Conservation (phyloP, 1,284 basidiomycete genomes). For the Microstroma glucosiphilum region DNA sequence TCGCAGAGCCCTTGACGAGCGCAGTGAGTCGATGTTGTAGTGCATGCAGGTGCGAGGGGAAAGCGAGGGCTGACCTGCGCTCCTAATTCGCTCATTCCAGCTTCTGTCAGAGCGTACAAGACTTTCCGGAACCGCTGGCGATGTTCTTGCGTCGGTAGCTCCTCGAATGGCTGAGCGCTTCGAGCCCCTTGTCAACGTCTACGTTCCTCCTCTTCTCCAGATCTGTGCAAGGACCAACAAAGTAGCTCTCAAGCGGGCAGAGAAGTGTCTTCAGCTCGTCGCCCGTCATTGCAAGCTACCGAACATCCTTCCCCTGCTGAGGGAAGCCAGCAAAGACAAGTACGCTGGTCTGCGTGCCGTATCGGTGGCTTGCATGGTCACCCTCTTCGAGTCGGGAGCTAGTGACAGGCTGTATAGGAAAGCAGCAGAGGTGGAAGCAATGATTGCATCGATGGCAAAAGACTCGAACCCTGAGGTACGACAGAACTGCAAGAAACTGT, state of each 20-base stretch:
- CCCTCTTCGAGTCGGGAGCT: conserved; percentile 34
- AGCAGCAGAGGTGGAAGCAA: conserved; percentile 51
- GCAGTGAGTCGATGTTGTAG: conserved; percentile 16
- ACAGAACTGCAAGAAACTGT: conserved; percentile 52
- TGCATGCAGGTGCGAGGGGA: background rate
- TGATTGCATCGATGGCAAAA: conserved; percentile 52
- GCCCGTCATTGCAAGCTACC: conserved; percentile 52
- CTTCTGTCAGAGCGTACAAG: conserved; percentile 55
- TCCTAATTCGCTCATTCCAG: conserved; percentile 26
- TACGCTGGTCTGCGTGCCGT: conserved; percentile 28
- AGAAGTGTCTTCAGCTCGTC: conserved; percentile 53
- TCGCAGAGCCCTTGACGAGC: conserved; percentile 23
- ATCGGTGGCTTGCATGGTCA: conserved; percentile 36
- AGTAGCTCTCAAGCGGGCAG: conserved; percentile 54
- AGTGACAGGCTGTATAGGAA: conserved; percentile 37
- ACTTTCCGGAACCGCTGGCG: conserved; percentile 54
- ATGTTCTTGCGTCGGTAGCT: conserved; percentile 54
- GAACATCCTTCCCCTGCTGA: conserved; percentile 48
- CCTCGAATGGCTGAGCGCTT: conserved; percentile 53
- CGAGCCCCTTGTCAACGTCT: conserved; percentile 52
- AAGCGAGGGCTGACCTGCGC: background rate
- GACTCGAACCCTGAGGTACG: conserved; percentile 55
- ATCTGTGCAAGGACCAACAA: conserved; percentile 56
- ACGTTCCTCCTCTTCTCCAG: conserved; percentile 53
- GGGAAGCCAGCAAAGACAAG: conserved; percentile 52